A percentile compares a stretch with the other conserved stretches of the same genome.
These are phyloP conservation scores for Alternaria solani DNA, from an alignment of 2,329 filamentous ascomycete species.

Conservation along the genomic window DNA sequence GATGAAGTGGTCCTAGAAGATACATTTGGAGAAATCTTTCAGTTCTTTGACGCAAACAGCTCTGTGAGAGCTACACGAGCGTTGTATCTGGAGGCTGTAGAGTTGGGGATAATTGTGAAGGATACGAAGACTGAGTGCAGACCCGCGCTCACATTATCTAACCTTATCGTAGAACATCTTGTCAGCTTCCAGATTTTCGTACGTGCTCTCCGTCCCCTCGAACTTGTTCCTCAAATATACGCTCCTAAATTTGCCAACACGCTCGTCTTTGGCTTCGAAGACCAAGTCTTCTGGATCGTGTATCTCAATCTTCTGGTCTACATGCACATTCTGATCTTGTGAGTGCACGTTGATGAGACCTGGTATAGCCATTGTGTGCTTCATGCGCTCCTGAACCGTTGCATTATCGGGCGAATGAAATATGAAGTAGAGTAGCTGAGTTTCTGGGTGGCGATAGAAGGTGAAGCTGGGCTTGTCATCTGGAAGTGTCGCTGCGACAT, in stretches of 20 bases:
- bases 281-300: slow-evolving; percentile 34
- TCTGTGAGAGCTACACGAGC: too few species aligned
- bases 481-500: slow-evolving; percentile 5
- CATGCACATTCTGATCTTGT: slow-evolving; percentile 26
- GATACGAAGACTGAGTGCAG: not conserved
- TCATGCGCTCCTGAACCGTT: slow-evolving; percentile 39
- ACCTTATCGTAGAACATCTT: not conserved
- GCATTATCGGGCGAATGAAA: slow-evolving; percentile 35
- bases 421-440: slow-evolving; percentile 32
- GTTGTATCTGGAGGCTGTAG: too few species aligned
- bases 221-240: slow-evolving; percentile 30
- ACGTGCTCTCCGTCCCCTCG: slow-evolving; percentile 29
- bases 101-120: not conserved
- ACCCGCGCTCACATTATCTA: not conserved
- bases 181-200: not conserved
- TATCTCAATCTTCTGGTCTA: slow-evolving; percentile 41
- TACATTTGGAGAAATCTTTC: too few species aligned
- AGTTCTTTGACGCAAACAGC: too few species aligned
- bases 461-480: slow-evolving; percentile 31
- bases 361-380: slow-evolving; percentile 39
- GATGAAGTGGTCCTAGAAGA: too few species aligned
- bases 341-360: slow-evolving; percentile 41
- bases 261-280: slow-evolving; percentile 24
- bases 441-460: slow-evolving; percentile 35
- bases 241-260: slow-evolving; percentile 30